These are phyloP conservation scores for Aspergillus ochraceoroseus DNA, from an alignment of 2,329 filamentous ascomycete genomes.

Conservation along the genomic window DNA sequence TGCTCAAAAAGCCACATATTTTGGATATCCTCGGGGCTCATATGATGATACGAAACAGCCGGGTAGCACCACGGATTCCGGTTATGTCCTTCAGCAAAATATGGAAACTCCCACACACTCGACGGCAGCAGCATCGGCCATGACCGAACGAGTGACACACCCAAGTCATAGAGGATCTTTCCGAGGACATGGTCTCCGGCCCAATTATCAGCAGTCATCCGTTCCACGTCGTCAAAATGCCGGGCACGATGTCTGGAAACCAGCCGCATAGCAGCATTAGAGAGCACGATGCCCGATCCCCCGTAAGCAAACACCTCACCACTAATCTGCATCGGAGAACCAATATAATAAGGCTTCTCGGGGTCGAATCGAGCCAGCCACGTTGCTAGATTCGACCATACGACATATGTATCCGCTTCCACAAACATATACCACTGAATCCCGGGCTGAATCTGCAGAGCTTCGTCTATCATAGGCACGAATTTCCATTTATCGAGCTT, in stretches of 20 bases:
- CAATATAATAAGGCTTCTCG: slow-evolving; percentile 46
- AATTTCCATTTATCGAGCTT: slow-evolving; percentile 54
- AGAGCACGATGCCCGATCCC: slow-evolving; percentile 49
- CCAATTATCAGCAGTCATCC: slow-evolving; percentile 40
- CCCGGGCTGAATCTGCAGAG: slow-evolving; percentile 40
- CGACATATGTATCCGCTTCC: slow-evolving; percentile 53
- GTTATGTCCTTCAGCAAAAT: slow-evolving; percentile 18
- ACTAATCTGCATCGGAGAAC: slow-evolving; percentile 47
- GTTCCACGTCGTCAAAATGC: slow-evolving; percentile 41
- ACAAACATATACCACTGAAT: slow-evolving; percentile 55
- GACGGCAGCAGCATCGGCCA: slow-evolving; percentile 24
- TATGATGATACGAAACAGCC: slow-evolving; percentile 29
- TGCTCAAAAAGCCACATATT: slow-evolving; percentile 25
- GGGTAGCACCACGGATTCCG: slow-evolving; percentile 27
- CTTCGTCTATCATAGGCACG: slow-evolving; percentile 50
- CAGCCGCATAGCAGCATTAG: slow-evolving; percentile 43
- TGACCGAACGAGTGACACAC: slow-evolving; percentile 34
- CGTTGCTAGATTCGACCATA: slow-evolving; percentile 49
- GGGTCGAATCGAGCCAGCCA: slow-evolving; percentile 49
- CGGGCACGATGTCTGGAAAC: slow-evolving; percentile 40
- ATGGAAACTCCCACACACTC: slow-evolving; percentile 27
- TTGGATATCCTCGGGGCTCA: slow-evolving; percentile 26
- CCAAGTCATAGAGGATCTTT: slow-evolving; percentile 40
- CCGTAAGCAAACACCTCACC: slow-evolving; percentile 47
- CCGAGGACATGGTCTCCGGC: slow-evolving; percentile 48